Evolutionary conservation across 306 rosid species (phyloP).

Genomic region (Quercus wislizeni): DNA sequence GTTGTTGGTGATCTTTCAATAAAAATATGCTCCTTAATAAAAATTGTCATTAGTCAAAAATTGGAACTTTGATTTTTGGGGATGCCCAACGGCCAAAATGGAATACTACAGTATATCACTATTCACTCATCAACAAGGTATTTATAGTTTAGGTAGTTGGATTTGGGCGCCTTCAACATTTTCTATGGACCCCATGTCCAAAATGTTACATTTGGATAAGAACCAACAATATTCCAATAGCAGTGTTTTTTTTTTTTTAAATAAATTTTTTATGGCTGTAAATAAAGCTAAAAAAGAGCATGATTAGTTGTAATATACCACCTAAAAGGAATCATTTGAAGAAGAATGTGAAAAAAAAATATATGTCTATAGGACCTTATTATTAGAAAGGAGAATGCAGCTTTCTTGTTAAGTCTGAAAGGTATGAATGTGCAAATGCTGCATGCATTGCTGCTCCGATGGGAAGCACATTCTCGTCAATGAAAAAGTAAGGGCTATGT

Average conservation of each 20-base stretch:
- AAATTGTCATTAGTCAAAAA: background rate
- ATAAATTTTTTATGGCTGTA: background rate
- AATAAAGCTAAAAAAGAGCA: background rate
- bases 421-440: constrained; percentile 71
- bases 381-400: constrained; percentile 9
- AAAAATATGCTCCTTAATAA: background rate
- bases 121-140: background rate
- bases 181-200: no score
- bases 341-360: no score
- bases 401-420: constrained; percentile 41
- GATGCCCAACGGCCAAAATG: background rate
- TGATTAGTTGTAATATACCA: background rate
- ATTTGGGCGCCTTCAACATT: no score
- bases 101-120: background rate
- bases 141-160: background rate
- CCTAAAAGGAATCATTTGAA: no score
- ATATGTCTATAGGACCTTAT: no score
- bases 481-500: constrained; percentile 58
- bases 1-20: background rate
- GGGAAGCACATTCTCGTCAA: constrained; percentile 74
- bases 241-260: background rate
- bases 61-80: background rate
- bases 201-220: no score
- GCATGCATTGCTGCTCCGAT: constrained; percentile 88
- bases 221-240: no score